Percentiles rank a stretch among this genome's conserved stretches.
phyloP scores from a whole-genome alignment of 805 yeast genomes.

The Tetrapisispora arboricola region DNA sequence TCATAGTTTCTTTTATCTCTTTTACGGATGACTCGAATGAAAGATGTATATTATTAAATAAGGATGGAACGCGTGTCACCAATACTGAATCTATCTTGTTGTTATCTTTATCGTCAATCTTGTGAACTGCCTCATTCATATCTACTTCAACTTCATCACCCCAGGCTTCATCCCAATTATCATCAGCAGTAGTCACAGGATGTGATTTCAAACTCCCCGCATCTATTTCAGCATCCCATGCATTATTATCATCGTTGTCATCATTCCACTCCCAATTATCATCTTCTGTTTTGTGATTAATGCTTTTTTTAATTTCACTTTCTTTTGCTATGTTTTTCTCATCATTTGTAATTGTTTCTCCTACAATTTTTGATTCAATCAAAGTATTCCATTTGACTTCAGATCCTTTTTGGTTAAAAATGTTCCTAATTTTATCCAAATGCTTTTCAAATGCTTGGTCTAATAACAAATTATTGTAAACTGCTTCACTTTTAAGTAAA shows the following conservation, averaged over 20 bases:
- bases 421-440: constrained; percentile 10
- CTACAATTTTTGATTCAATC: not conserved
- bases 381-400: not conserved
- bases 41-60: constrained; percentile 7
- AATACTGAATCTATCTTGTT: not conserved
- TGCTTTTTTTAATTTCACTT: not conserved
- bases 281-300: constrained; percentile 1
- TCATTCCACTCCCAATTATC: constrained; percentile 21
- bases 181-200: constrained; percentile 5
- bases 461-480: constrained; percentile 16
- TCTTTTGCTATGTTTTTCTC: not conserved
- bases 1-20: constrained; percentile 7
- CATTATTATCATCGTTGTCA: constrained; percentile 6
- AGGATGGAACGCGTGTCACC: constrained; percentile 15
- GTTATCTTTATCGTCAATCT: not conserved
- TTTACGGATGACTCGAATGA: constrained; percentile 12
- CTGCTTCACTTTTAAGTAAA: constrained; percentile 15
- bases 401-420: not conserved
- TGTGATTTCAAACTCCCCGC: constrained; percentile 14
- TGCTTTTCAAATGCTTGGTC: constrained; percentile 19
- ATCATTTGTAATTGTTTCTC: not conserved
- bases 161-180: constrained; percentile 20
- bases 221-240: constrained; percentile 6
- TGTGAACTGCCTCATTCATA: constrained; percentile 7
- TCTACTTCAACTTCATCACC: constrained; percentile 9